Evolutionary conservation across 1,139 yeast species (phyloP), one percentile per base, ranked within the genome.

Genomic region (Pneumocystis wakefieldiae): DNA sequence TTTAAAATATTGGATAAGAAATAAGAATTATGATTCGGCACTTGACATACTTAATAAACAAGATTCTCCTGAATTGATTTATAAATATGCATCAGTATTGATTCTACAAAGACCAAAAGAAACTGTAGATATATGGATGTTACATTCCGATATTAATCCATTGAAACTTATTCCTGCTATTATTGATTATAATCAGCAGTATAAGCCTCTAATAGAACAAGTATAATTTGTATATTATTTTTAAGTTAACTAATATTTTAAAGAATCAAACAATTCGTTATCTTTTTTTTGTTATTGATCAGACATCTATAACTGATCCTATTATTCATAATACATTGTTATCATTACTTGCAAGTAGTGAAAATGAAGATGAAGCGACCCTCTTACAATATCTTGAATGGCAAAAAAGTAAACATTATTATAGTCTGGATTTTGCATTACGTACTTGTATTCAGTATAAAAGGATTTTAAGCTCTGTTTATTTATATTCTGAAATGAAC

Each of bases 41-140:
- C 73, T 90, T 61, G 80, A 81, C 62, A 80, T 83, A 0, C 72
- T 89, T 61, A 80, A 81, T 60, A 76, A 77, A 59, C 81, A 81
- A 65, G 61, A 61, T 19, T 78, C 81, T 60, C 75, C 79, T 0
- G 77, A 78, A 1, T 72, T 82, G 10, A 79, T 86, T 2, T 89
- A 89, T 73, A 79, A 81, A 65, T 83, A 83, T 66, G 79, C 97
- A 0, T 83, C 86, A 0, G 83, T 84, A 0, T 73, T 92, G 57
- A 73, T 92, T 64, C 77, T 84, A 4, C 87, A 88, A 69, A 75
- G 81, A 10, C 92, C 99, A 0, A 76, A 76, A 48, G 80, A 78
- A 15, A 88, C 96, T 0, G 82, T 87, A 1, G 87, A 86, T 59
- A 79, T 87, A 0, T 92, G 97, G 97, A 80, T 87, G 71, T 79